Evolutionary conservation across 106 monocot genomes (phyloP).

Genomic region (Dactylorhiza incarnata): DNA sequence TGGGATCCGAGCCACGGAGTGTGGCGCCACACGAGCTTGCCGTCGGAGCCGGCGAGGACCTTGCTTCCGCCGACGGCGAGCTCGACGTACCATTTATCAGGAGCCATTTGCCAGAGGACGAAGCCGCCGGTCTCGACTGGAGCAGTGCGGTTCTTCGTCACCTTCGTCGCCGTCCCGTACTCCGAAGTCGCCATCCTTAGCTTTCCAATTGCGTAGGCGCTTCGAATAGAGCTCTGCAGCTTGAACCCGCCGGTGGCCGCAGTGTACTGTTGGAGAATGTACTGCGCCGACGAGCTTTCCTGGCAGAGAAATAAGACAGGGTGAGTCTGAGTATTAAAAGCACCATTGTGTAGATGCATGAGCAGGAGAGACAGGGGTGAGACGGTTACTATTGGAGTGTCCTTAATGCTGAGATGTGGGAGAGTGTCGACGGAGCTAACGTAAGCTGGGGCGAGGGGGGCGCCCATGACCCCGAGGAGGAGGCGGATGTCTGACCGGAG

Average conservation of each 20-base stretch:
- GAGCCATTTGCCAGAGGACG: conserved; percentile 94
- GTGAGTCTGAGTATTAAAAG: not conserved
- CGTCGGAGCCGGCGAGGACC: conserved; percentile 90
- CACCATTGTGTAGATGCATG: not conserved
- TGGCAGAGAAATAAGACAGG: conserved; percentile 6
- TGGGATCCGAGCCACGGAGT: conserved; percentile 97
- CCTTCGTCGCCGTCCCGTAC: conserved; percentile 65
- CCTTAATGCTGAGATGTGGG: conserved; percentile 56
- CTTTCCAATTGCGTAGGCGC: conserved; percentile 71
- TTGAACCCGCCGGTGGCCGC: conserved; percentile 77
- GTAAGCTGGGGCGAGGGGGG: conserved; percentile 46
- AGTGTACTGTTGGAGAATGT: conserved; percentile 90
- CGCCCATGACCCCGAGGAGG: conserved; percentile 77
- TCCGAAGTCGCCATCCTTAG: conserved; percentile 75
- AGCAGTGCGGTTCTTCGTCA: conserved; percentile 39
- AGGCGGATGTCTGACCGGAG: conserved; percentile 45
- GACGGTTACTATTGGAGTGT: conserved; percentile 49
- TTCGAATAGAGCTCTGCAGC: conserved; percentile 58
- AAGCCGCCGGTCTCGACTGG: conserved; percentile 73
- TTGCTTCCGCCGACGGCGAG: conserved; percentile 94
- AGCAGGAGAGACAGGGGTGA: not conserved
- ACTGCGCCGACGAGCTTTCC: conserved; percentile 88
- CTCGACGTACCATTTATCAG: conserved; percentile 97
- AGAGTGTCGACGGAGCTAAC: conserved; percentile 40
- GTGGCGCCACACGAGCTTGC: conserved; percentile 90